Base-by-base conservation (phyloP, 306 rosid species). In the Luffa aegyptiaca region DNA sequence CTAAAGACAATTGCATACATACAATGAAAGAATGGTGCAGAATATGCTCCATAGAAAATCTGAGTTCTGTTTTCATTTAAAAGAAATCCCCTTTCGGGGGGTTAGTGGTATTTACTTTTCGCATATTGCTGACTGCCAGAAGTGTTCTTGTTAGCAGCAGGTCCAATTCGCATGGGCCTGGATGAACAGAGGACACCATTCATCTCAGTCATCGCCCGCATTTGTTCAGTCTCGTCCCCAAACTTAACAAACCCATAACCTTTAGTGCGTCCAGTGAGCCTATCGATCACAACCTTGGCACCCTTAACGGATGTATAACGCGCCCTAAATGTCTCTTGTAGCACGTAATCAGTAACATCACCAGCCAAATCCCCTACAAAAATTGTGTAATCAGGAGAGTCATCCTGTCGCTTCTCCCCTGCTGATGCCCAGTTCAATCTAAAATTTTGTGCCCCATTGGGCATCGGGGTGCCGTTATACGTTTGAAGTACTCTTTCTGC, bases 351-450 rank as follows among this genome's bases (percentile, higher is more conserved):
- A 0, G 96, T 90, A 58, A 95, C 99, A 85, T 95, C 99, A 3
- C 90, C 86, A 84, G 99, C 93, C 86, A 95, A 86, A 66, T 95
- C 99, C n/a, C 99, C 99, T 11, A 95, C 97, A 85, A 95, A 95
- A 53, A 95, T 86, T 7, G 99, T 95, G 48, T 82, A 65, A 76
- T 95, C 99, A 13, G 97, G 99, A n/a, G 92, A 17, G 75, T 95
- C 99, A 44, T 95, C 99, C 0, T 88, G 88, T 0, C 97, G 91
- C 84, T 84, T 92, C 80, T 95, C 99, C 8, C 99, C 97, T 0
- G 93, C 88, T 58, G 93, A 88, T 21, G 99, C 99, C 99, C 99
- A 95, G 85, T 95, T 95, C 88, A 95, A 80, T 80, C 99, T 88
- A 58, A 88, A 95, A 83, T 82, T 88, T 80, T 89, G 92, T 35